Conservation (phyloP, 805 yeast species). For the Candida ficus region DNA sequence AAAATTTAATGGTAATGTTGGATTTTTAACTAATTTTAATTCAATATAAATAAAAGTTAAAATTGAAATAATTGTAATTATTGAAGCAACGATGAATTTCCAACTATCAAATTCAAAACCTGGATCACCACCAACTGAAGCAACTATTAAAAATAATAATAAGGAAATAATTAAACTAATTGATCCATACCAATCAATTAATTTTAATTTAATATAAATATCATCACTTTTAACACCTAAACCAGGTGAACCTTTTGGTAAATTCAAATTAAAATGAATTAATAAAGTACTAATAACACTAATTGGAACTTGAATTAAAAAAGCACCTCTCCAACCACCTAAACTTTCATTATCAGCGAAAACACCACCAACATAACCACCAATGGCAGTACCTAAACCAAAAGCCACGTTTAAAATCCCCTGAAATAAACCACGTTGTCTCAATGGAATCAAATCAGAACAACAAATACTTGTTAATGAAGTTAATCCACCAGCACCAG, state of each 20-base stretch:
- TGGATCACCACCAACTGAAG: constrained; percentile 49
- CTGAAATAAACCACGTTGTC: constrained; percentile 77
- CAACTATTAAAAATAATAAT: constrained; percentile 41
- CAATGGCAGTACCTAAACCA: constrained; percentile 71
- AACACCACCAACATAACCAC: constrained; percentile 61
- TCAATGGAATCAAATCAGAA: constrained; percentile 70
- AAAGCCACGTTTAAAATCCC: constrained; percentile 75
- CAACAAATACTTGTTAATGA: constrained; percentile 68
- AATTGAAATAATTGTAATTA: constrained; percentile 33
- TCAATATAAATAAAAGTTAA: constrained; percentile 39
- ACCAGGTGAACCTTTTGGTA: constrained; percentile 49
- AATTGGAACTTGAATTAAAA: constrained; percentile 48
- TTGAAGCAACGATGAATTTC: constrained; percentile 27
- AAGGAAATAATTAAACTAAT: constrained; percentile 40
- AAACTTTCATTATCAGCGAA: constrained; percentile 32
- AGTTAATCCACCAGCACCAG: constrained; percentile 88
- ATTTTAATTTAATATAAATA: constrained; percentile 41
- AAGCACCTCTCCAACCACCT: constrained; percentile 49
- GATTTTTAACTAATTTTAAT: constrained; percentile 38
- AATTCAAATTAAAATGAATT: constrained; percentile 32
- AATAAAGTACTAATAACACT: constrained; percentile 38
- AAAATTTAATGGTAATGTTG: constrained; percentile 57
- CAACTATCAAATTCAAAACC: constrained; percentile 32
- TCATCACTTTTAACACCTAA: constrained; percentile 40
- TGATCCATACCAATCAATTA: constrained; percentile 54